phyloP scores from a whole-genome alignment of 1,139 yeast genomes.

The Meyerozyma sp. region DNA sequence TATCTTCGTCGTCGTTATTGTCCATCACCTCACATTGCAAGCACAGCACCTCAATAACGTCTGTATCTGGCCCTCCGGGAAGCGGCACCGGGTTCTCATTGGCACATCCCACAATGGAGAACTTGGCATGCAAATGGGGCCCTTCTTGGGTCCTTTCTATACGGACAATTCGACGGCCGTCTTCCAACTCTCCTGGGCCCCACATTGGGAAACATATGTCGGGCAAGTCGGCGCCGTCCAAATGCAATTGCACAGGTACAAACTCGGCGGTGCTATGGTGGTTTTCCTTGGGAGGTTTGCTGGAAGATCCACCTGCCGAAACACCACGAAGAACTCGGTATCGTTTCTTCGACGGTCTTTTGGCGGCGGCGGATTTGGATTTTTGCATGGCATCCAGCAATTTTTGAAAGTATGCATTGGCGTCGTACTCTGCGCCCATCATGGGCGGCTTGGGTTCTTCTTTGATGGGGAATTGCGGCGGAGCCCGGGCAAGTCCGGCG shows the following conservation, averaged over 20 bases:
- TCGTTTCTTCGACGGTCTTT: slow-evolving; percentile 10
- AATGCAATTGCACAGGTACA: slow-evolving; percentile 41
- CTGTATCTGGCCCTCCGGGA: slow-evolving; percentile 35
- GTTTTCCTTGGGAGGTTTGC: slow-evolving; percentile 49
- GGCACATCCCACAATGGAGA: slow-evolving; percentile 50
- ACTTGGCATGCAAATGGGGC: slow-evolving; percentile 40
- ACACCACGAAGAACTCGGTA: slow-evolving; percentile 51
- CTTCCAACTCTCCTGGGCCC: slow-evolving; percentile 40
- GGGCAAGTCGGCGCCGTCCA: slow-evolving; percentile 39
- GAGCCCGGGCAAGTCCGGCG: neutral
- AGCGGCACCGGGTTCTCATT: slow-evolving; percentile 38
- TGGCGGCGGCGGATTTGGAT: no score
- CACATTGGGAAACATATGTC: slow-evolving; percentile 49
- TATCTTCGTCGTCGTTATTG: slow-evolving; percentile 31
- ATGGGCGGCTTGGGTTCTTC: neutral
- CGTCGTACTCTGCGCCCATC: neutral
- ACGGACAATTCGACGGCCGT: slow-evolving; percentile 52
- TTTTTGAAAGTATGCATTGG: neutral
- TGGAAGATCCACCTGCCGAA: slow-evolving; percentile 53
- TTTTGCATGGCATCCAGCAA: neutral
- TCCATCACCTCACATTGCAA: slow-evolving; percentile 38
- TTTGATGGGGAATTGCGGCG: neutral
- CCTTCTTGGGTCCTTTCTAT: slow-evolving; percentile 51
- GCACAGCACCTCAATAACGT: slow-evolving; percentile 57
- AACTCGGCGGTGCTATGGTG: slow-evolving; percentile 27